These are phyloP conservation scores for Skeletonema grethae DNA, from an alignment of 108 stramenopile genomes.

Conservation along the genomic window DNA sequence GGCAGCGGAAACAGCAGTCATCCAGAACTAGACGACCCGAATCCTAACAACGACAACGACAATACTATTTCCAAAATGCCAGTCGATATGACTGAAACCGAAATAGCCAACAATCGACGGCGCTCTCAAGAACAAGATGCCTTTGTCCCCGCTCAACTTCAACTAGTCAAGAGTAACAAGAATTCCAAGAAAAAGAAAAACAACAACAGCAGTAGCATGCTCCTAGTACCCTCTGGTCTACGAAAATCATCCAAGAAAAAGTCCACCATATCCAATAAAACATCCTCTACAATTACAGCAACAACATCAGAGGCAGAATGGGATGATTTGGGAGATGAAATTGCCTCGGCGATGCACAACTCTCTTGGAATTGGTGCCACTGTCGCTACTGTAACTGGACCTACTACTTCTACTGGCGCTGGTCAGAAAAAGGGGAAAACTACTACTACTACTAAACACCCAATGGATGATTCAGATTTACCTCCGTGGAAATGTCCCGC, in stretches of 20 bases:
- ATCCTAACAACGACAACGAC: too few species aligned
- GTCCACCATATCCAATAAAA: not conserved
- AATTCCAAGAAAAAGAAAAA: not conserved
- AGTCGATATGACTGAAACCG: not conserved
- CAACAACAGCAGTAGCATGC: too few species aligned
- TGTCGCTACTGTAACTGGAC: too few species aligned
- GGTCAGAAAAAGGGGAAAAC: not conserved
- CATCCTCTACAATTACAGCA: not conserved
- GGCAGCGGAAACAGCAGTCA: too few species aligned
- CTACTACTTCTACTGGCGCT: too few species aligned
- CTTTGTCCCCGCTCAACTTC: not conserved
- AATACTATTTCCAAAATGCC: not conserved
- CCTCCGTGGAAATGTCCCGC: slow-evolving; percentile 35
- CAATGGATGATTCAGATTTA: not conserved
- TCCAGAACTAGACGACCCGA: too few species aligned
- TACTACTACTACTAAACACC: too few species aligned
- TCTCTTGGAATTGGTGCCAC: not conserved
- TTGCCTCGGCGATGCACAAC: slow-evolving; percentile 14
- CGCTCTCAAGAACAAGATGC: not conserved
- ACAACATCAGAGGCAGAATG: not conserved
- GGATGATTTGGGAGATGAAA: slow-evolving; percentile 31
- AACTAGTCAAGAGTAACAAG: not conserved
- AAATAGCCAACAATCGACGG: not conserved
- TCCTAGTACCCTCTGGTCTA: too few species aligned
- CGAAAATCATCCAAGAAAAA: not conserved